phyloP scores from a whole-genome alignment of 352 stramenopile species.

The Phytophthora aleatoria region DNA sequence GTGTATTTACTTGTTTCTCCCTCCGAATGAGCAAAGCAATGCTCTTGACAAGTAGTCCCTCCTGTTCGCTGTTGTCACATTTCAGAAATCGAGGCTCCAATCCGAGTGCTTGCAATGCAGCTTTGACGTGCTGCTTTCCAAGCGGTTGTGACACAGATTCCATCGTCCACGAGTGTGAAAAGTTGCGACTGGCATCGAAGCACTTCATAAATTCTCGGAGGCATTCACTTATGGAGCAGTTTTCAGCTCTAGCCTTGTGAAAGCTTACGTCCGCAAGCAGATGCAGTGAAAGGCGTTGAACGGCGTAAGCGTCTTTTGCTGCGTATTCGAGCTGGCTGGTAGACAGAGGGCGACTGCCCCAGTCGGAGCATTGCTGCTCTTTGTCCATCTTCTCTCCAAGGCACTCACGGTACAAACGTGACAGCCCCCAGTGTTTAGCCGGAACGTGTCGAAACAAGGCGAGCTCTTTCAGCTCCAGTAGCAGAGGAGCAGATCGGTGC shows the following conservation, averaged over 20 bases:
- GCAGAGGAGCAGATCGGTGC: constrained; percentile 10
- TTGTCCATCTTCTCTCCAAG: constrained; percentile 55
- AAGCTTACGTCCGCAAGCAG: constrained; percentile 50
- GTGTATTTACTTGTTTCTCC: background rate
- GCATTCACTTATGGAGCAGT: constrained; percentile 1
- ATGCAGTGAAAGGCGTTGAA: constrained; percentile 48
- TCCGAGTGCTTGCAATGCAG: constrained; percentile 31
- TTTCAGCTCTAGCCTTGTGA: background rate
- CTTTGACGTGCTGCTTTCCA: constrained; percentile 44
- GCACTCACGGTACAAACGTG: constrained; percentile 45
- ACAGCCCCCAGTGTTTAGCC: constrained; percentile 58
- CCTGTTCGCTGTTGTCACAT: constrained; percentile 21
- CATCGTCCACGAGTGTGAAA: constrained; percentile 15
- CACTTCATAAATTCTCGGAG: constrained; percentile 19
- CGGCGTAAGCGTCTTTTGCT: constrained; percentile 56
- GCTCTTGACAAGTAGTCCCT: constrained; percentile 63
- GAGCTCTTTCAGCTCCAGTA: constrained; percentile 63
- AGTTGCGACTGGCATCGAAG: constrained; percentile 12
- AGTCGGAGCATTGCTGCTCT: constrained; percentile 71
- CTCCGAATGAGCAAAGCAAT: constrained; percentile 54
- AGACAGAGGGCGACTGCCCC: constrained; percentile 49
- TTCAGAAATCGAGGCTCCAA: constrained; percentile 35
- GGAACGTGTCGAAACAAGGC: constrained; percentile 54
- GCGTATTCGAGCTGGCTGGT: constrained; percentile 54
- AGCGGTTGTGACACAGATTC: constrained; percentile 18